phyloP scores from a whole-genome alignment of 177 flowering plant species.

The Vitis hybrid region DNA sequence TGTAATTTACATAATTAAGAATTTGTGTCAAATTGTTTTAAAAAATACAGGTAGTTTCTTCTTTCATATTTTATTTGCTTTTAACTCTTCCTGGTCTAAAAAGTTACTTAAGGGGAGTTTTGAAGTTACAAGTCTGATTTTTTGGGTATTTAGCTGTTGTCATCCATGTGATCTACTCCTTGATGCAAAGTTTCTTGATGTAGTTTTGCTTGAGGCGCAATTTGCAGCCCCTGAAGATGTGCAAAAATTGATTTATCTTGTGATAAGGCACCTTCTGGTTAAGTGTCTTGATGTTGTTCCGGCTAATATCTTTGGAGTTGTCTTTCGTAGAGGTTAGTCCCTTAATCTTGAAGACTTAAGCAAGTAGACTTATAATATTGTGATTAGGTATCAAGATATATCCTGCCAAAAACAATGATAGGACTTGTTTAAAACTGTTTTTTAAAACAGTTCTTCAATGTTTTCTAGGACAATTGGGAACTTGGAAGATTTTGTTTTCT shows the following conservation, averaged over 20 bases:
- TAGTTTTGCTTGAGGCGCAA: conserved; percentile 90
- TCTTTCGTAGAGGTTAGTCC: conserved; percentile 84
- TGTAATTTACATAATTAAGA: no score
- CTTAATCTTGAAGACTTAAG: no score
- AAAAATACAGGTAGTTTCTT: conserved; percentile 81
- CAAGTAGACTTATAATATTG: no score
- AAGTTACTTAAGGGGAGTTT: no score
- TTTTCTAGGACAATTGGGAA: no score
- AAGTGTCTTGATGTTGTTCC: conserved; percentile 86
- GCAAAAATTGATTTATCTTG: conserved; percentile 84
- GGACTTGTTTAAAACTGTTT: no score
- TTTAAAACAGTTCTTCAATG: no score
- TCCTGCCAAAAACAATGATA: no score
- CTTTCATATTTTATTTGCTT: background rate
- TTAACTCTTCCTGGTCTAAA: background rate
- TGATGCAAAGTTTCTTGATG: conserved; percentile 15
- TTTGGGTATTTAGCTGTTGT: no score
- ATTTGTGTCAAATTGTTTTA: conserved; percentile 70
- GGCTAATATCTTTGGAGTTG: conserved; percentile 90
- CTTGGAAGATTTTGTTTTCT: no score
- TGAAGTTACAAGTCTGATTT: no score
- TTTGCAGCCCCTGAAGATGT: conserved; percentile 91
- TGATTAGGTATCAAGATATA: background rate
- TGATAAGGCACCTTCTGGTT: conserved; percentile 63
- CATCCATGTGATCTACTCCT: no score